Evolutionary conservation across 768 basidiomycete species (phyloP).

Genomic region (Lactarius sp.): DNA sequence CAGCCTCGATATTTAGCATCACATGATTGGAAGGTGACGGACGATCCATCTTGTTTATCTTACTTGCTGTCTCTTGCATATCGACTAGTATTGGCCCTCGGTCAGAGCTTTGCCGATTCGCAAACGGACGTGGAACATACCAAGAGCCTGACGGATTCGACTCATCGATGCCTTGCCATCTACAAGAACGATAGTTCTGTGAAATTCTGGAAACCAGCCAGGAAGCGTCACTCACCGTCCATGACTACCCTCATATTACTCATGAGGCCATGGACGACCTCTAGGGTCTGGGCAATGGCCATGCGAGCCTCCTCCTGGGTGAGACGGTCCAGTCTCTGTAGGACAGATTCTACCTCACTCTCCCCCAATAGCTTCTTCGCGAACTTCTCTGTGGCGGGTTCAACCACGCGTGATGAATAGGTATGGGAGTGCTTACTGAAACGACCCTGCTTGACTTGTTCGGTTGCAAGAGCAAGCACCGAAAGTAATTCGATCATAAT

Average conservation of each 20-base stretch:
- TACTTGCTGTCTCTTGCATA: neutral
- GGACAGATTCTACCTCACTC: neutral
- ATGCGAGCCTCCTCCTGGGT: conserved; percentile 3
- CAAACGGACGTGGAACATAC: neutral
- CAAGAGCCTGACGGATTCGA: neutral
- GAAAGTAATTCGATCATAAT: conserved; percentile 7
- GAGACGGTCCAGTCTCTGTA: neutral
- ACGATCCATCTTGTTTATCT: conserved; percentile 14
- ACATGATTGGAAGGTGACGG: neutral
- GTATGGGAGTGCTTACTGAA: neutral
- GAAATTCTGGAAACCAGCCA: neutral
- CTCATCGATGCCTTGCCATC: conserved; percentile 2
- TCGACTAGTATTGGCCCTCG: neutral
- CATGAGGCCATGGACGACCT: neutral
- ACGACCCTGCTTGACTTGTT: conserved; percentile 4
- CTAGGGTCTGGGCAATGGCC: neutral
- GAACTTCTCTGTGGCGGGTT: neutral
- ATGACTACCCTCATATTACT: neutral
- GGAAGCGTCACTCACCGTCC: neutral
- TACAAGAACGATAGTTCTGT: neutral
- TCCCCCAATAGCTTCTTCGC: conserved; percentile 8
- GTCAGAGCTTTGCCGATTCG: too few relatives aligned
- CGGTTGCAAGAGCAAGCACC: conserved; percentile 6
- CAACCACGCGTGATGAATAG: neutral
- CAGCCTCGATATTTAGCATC: too few relatives aligned